Percentiles rank a stretch among this genome's conserved stretches.
Evolutionary conservation across 257 asterid species (phyloP).

Genomic region (Solanum bulbocastanum): DNA sequence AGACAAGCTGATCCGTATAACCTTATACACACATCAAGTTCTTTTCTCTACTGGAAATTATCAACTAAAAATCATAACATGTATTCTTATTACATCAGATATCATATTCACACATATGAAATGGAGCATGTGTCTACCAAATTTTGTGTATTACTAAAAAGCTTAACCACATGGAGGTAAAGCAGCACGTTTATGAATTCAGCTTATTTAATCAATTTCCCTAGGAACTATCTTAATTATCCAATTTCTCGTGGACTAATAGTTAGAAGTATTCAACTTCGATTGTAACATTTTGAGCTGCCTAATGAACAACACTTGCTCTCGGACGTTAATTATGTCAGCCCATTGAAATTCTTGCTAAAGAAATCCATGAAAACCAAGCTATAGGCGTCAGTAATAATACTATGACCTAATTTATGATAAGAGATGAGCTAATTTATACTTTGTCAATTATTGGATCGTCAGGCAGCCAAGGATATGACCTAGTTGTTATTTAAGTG

Average conservation of each 20-base stretch:
- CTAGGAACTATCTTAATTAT: not conserved
- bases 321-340: not conserved
- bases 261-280: not conserved
- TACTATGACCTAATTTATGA: not conserved
- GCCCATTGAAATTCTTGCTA: not conserved
- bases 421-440: not conserved
- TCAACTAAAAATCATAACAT: not conserved
- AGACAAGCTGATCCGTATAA: not conserved
- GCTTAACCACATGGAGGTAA: not conserved
- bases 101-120: not conserved
- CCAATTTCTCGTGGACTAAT: not conserved
- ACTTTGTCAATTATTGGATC: not conserved
- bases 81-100: not conserved
- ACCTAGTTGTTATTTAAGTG: not conserved
- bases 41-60: not conserved
- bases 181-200: not conserved
- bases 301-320: not conserved
- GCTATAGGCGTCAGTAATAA: not conserved
- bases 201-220: not conserved
- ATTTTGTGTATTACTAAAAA: not conserved
- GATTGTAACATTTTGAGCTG: not conserved
- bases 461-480: not conserved
- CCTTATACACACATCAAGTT: not conserved
- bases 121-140: not conserved
- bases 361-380: not conserved